phyloP scores from a whole-genome alignment of 2,329 filamentous ascomycete species.

The Aspergillus vadensis region DNA sequence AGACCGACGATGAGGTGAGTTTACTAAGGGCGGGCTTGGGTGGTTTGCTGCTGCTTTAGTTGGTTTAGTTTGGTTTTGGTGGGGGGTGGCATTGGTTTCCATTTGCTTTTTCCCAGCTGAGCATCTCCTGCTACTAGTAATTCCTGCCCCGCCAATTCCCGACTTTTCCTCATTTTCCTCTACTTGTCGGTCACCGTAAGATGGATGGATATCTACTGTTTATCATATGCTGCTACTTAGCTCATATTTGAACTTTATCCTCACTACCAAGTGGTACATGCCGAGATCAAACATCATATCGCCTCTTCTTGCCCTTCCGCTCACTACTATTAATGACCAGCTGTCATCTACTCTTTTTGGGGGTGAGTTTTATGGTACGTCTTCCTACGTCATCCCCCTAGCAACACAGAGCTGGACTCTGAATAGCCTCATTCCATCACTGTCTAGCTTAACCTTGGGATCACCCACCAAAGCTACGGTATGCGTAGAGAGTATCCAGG shows the following conservation, averaged over 20 bases:
- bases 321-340: no score
- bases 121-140: neutral
- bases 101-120: no score
- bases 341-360: neutral
- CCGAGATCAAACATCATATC: neutral
- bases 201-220: neutral
- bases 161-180: neutral
- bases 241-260: no score
- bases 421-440: neutral
- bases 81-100: neutral
- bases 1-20: constrained; percentile 13
- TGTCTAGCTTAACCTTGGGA: neutral
- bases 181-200: neutral
- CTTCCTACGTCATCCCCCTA: neutral
- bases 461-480: neutral
- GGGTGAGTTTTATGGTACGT: neutral
- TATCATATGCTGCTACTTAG: neutral
- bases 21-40: neutral
- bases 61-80: neutral
- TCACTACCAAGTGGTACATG: no score
- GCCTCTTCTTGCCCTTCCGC: no score
- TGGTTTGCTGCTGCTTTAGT: neutral
- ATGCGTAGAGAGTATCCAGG: neutral
- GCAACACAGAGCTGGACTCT: neutral
- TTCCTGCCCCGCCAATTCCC: neutral